Percentiles rank a stretch among this genome's conserved stretches.
These are phyloP conservation scores for Spergularia azorica DNA, from an alignment of 179 eudicot genomes.

Conservation along the genomic window DNA sequence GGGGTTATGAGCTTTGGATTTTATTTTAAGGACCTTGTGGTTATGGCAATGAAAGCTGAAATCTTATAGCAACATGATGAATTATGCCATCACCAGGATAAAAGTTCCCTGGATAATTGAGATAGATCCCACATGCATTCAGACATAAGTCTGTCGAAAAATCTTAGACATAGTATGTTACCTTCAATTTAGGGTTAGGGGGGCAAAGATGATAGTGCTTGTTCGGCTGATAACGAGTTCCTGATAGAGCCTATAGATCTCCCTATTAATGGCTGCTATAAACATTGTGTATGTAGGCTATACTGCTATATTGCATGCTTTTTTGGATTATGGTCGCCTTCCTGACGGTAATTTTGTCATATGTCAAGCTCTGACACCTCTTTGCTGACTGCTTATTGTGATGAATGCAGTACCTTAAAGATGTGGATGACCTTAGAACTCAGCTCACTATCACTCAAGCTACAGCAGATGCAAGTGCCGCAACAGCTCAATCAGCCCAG, in stretches of 20 bases:
- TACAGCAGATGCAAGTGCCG: slow-evolving; percentile 86
- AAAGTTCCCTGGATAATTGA: too few species aligned
- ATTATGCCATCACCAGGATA: too few species aligned
- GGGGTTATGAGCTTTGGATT: too few species aligned
- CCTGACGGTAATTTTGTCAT: neutral
- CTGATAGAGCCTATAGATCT: neutral
- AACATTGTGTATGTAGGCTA: neutral
- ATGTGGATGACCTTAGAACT: slow-evolving; percentile 67
- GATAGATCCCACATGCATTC: too few species aligned
- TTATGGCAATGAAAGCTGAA: too few species aligned
- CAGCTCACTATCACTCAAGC: slow-evolving; percentile 68
- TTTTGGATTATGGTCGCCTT: neutral
- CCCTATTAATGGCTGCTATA: neutral
- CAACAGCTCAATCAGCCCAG: slow-evolving; percentile 84
- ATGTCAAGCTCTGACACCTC: neutral
- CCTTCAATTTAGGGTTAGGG: too few species aligned
- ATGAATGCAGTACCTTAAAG: slow-evolving; percentile 61
- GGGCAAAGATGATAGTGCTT: too few species aligned
- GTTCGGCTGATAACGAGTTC: too few species aligned
- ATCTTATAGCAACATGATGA: too few species aligned
- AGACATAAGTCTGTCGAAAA: too few species aligned
- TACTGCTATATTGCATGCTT: neutral
- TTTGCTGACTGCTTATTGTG: slow-evolving; percentile 14
- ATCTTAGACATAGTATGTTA: too few species aligned
- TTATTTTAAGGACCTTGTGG: too few species aligned